Base-by-base conservation (phyloP, 139 green algal species). In the Desmodesmus armatus region DNA sequence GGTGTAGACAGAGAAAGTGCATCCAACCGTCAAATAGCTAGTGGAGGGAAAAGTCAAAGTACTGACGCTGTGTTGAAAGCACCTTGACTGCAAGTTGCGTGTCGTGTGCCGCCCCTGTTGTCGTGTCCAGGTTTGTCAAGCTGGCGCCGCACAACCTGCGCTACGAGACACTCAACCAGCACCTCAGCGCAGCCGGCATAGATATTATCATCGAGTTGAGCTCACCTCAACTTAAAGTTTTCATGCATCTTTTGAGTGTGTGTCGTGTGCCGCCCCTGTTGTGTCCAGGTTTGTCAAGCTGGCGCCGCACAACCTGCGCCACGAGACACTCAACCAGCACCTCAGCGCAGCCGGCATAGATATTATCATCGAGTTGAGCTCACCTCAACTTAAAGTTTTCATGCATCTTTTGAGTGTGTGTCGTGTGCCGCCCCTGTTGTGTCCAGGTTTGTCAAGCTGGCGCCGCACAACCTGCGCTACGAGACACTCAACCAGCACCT, bases 121-220 rank as follows among this genome's bases (percentile, higher is more conserved):
- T n/a, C n/a, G n/a, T n/a, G n/a, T 3, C 19, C 21, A 82, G 92
- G 87, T 96, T 95, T 86, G 53, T 96, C 40, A 90, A 94, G 83
- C 87, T 98, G 69, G 96, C 93, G 11, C 96, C 96, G 2, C 94
- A 95, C 90, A 96, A 96, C 89, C 95, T 93, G 0, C 85, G 91
- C 37, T 98, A 91, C n/a, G 88, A 88, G 39, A 70, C 71, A 3
- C 53, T 82, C 15, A 9, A 35, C 27, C 53, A 75, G 0, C 95
- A 98, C 85, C 85, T 94, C 75, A 69, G 41, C 1, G 65, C 86
- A 27, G 94, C 90, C 29, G 91, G 94, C n/a, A 84, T 98, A 67
- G 60, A 69, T n/a, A n/a, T n/a, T n/a, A n/a, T n/a, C n/a, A n/a
- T n/a, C n/a, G n/a, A n/a, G n/a, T n/a, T n/a, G n/a, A n/a, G n/a